Base-by-base conservation (phyloP, 1,139 yeast genomes). In the Candida sojae region DNA sequence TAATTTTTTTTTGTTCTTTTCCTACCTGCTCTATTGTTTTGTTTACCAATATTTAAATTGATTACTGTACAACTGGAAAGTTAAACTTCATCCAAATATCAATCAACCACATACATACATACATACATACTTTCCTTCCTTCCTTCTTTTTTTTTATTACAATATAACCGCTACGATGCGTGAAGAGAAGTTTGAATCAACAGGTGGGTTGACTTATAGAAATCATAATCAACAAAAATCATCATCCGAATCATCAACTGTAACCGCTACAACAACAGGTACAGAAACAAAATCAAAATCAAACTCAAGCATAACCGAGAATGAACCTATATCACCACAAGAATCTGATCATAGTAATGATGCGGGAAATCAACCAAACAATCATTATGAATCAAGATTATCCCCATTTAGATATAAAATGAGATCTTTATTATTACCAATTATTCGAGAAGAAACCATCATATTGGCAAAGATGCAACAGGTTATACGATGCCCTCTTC, bases 291-390 rank as follows among this genome's bases (percentile, higher is more conserved):
- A 28, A 28, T 28, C 23, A 13, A 12, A 25, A 13, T 9, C 37
- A 21, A 29, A 13, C 5, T 10, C 37, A 21, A 31, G 21, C 23
- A 32, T 11, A 25, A 17, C 39, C 25, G 37, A 25, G 11, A 30
- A 31, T 11, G 34, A 32, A 17, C 25, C 37, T 8, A 32, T 44
- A n/a, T 21, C 33, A n/a, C 48, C 45, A 6, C 38, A 34, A 21
- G 21, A 39, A 28, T 33, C 39, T 29, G 46, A 43, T 39, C 54
- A 53, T 30, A 43, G 39, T 13, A 38, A 39, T 5, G 96, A 88
- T 59, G 91, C 95, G 0, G 97, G 97, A 0, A 84, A 86, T 57
- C 79, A 79, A 56, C 77, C 87, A 6, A 75, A 73, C 41, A 81
- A 80, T 49, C 93, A 85, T 63, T 92, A 91, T 67, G 73, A 77